These are phyloP conservation scores for Chlamydomonas reinhardtii DNA, from an alignment of 163 green algal genomes.

Conservation along the genomic window DNA sequence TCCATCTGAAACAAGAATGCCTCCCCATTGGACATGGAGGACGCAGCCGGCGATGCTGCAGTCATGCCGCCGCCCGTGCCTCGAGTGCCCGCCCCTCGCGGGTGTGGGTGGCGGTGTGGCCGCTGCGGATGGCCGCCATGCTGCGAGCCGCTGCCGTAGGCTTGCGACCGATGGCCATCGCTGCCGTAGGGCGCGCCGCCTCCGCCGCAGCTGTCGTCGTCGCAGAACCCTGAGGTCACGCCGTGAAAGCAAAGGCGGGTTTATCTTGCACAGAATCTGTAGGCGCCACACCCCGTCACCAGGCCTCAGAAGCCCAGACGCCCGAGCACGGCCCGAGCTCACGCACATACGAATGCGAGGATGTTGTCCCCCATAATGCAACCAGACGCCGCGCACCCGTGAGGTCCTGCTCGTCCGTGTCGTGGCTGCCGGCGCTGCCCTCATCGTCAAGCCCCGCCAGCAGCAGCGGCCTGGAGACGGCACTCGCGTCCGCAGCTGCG, in stretches of 20 bases:
- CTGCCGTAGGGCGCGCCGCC: background rate
- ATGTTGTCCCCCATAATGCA: no score
- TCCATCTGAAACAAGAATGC: constrained; percentile 48
- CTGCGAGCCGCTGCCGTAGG: background rate
- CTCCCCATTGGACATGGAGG: constrained; percentile 11
- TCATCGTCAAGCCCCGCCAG: constrained; percentile 35
- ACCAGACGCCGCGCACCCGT: background rate
- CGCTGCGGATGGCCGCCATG: no score
- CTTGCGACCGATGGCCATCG: background rate
- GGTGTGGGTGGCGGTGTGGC: background rate
- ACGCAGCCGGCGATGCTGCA: constrained; percentile 7
- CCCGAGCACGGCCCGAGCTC: no score
- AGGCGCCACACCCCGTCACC: no score
- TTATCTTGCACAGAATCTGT: no score
- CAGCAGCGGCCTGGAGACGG: constrained; percentile 17
- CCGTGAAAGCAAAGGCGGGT: no score
- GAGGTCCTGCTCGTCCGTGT: constrained; percentile 55
- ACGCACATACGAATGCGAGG: no score
- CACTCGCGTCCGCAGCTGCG: background rate
- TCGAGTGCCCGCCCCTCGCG: background rate
- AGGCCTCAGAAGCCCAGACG: no score
- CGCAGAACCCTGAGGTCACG: background rate
- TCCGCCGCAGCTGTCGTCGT: background rate
- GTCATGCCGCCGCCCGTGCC: background rate
- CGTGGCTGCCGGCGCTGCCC: constrained; percentile 46